phyloP scores from a whole-genome alignment of 176 grass and related monocot genomes.

The Carex kokanica region DNA sequence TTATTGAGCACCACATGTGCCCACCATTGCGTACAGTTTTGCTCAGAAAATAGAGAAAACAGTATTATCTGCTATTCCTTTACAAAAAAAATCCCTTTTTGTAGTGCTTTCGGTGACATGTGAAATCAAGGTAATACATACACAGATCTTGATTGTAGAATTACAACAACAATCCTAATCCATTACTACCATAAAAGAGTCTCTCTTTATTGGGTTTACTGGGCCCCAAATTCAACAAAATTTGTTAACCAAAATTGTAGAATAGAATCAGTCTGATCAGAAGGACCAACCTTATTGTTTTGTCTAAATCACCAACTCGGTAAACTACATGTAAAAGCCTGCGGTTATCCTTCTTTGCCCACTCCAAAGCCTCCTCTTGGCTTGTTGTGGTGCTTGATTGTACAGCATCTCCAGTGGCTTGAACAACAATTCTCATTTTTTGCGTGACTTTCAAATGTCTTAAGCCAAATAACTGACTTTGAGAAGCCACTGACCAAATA shows the following conservation, averaged over 20 bases:
- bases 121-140: background rate
- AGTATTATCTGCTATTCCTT: background rate
- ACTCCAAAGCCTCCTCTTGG: slow-evolving; percentile 56
- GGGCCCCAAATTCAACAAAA: background rate
- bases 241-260: background rate
- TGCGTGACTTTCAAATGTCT: background rate
- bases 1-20: background rate
- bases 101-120: background rate
- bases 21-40: background rate
- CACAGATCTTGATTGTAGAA: background rate
- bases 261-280: background rate
- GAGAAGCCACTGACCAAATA: background rate
- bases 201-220: background rate
- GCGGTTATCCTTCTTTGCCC: slow-evolving; percentile 68
- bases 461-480: background rate
- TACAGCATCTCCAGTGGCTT: slow-evolving; percentile 38
- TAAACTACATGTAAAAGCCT: slow-evolving; percentile 87
- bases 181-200: background rate
- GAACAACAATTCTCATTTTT: background rate
- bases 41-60: background rate
- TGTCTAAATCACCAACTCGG: slow-evolving; percentile 75
- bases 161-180: background rate
- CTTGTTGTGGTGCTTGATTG: slow-evolving; percentile 43
- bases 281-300: slow-evolving; percentile 59
- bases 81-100: background rate